These are phyloP conservation scores for Monilinia polystroma DNA, from an alignment of 2,329 filamentous ascomycete species.

Conservation along the genomic window DNA sequence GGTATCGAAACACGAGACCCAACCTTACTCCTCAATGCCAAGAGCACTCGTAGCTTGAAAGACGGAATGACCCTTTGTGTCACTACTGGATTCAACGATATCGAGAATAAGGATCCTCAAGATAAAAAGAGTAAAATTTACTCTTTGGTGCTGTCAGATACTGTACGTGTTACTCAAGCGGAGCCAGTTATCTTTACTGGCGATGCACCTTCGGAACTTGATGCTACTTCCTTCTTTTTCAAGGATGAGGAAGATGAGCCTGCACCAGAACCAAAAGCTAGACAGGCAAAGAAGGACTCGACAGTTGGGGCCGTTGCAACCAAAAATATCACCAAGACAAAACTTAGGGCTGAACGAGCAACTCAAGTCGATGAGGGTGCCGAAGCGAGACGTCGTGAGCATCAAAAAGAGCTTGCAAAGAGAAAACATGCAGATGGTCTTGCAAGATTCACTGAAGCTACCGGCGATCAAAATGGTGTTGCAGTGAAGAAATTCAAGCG, in stretches of 20 bases:
- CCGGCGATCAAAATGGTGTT: slow-evolving; percentile 80
- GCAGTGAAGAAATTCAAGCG: slow-evolving; percentile 98
- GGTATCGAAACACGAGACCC: slow-evolving; percentile 87
- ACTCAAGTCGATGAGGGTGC: slow-evolving; percentile 86
- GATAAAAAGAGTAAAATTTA: slow-evolving; percentile 89
- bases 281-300: slow-evolving; percentile 83
- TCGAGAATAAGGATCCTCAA: slow-evolving; percentile 82
- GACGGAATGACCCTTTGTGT: slow-evolving; percentile 97
- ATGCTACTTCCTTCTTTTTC: slow-evolving; percentile 97
- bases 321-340: slow-evolving; percentile 93
- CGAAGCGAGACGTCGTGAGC: slow-evolving; percentile 80
- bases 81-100: slow-evolving; percentile 84
- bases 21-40: slow-evolving; percentile 80
- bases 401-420: slow-evolving; percentile 82
- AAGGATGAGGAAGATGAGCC: slow-evolving; percentile 80
- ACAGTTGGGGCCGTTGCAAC: slow-evolving; percentile 84
- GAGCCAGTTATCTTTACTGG: slow-evolving; percentile 90
- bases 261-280: slow-evolving; percentile 72
- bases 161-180: slow-evolving; percentile 77
- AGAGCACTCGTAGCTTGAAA: slow-evolving; percentile 79
- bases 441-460: slow-evolving; percentile 80
- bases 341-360: slow-evolving; percentile 86
- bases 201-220: slow-evolving; percentile 85
- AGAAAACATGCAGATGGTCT: slow-evolving; percentile 92
- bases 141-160: slow-evolving; percentile 88